Base-by-base conservation (phyloP, 2,329 filamentous ascomycete genomes). In the Xylariaceae sp. region DNA sequence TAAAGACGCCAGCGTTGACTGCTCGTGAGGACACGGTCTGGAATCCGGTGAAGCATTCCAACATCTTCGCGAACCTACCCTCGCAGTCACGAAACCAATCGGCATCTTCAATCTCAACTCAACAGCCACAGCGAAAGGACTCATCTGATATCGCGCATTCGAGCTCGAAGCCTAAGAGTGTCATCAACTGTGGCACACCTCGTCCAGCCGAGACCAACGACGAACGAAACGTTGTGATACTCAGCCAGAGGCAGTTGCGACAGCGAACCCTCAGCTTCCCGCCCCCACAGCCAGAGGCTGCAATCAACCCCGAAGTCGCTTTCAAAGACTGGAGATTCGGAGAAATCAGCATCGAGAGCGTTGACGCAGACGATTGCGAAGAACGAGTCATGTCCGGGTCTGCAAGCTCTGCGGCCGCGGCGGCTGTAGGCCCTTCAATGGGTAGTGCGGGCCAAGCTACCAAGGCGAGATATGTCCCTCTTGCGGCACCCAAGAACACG, bases 261-360 rank as follows among this genome's bases (percentile, higher is more conserved):
- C 52, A 66, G 34, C 62, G 68, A 45, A 60, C 64, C 1, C 54
- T 60, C 24, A 71, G 64, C 55, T 66, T 61, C 50, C 73, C 61
- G 39, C 69, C 60, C 52, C 72, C 72, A 32, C 57, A 64, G 11
- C 62, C 70, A 3, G 61, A 55, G 28, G 63, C 68, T 13, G 71
- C 69, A 3, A 66, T 78, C 41, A 65, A 66, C 13, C 72, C 72
- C 2, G 60, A 66, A 44, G 71, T 65, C 33, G 78, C 79, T 2
- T 64, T 66, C 3, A 68, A 65, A 41, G 91, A 97, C 63, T 91
- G 87, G 83, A 76, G 93, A 39, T 89, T 94, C 61, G 87, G 85
- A 34, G 73, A 72, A n/a, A 76, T 97, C 39, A 78, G 76, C 40
- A 79, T 96, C 32, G 82, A 91, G 62, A 87, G 87, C 56, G 81